Percentiles rank a stretch among this genome's conserved stretches.
Conservation (phyloP, 2,329 filamentous ascomycete genomes). For the Apiospora hydei region DNA sequence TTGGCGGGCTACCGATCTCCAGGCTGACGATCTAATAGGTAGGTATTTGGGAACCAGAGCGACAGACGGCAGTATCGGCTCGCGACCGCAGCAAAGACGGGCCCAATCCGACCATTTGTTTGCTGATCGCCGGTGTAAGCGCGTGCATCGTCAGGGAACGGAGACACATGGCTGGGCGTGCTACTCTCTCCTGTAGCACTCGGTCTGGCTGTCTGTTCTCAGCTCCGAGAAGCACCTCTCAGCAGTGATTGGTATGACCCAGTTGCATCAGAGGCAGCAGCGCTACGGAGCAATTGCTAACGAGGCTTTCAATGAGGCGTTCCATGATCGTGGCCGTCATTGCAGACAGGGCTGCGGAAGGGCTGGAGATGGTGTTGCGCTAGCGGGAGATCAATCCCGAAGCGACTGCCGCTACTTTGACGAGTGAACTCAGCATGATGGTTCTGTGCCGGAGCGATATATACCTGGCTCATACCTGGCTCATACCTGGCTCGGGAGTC, state of each 20-base stretch:
- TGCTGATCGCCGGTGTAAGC: not conserved
- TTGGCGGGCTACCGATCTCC: not conserved
- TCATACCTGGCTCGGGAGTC: no score
- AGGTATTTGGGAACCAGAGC: not conserved
- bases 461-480: no score
- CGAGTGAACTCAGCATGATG: not conserved
- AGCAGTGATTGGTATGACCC: not conserved
- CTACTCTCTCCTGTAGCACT: not conserved
- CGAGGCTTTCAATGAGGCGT: not conserved
- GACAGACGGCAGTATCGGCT: conserved; percentile 3
- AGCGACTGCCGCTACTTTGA: not conserved
- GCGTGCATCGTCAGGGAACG: not conserved
- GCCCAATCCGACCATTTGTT: not conserved
- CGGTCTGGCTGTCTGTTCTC: not conserved
- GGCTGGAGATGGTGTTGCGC: conserved; percentile 5
- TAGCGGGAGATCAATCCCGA: conserved; percentile 14
- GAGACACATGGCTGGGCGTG: not conserved
- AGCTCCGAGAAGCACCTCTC: not conserved
- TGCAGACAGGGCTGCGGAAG: not conserved
- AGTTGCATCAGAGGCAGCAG: not conserved
- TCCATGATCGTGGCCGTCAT: conserved; percentile 15
- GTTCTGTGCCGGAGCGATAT: no score
- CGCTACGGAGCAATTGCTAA: no score
- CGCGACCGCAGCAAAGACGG: not conserved
- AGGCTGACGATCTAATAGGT: not conserved